A percentile compares a stretch with the other conserved stretches of the same genome.
Evolutionary conservation across 1,284 basidiomycete species (phyloP).

Genomic region (Rhodotorula sp.): DNA sequence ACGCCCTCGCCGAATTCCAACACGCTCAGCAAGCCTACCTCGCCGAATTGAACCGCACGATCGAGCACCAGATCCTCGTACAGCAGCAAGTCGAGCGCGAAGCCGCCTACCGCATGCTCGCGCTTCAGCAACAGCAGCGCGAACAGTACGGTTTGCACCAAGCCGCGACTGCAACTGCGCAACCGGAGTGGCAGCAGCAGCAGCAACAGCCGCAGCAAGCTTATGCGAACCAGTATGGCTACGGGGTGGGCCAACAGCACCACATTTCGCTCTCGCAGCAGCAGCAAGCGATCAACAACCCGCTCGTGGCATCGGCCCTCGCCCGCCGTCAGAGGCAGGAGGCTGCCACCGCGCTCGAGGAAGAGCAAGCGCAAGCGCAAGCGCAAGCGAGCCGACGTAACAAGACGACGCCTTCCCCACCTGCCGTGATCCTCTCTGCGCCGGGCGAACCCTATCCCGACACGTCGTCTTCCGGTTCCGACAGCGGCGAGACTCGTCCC

Average conservation of each 20-base stretch:
- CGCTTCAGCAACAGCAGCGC: constrained; percentile 3
- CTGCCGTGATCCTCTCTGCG: constrained; percentile 34
- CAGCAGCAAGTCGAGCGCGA: constrained; percentile 25
- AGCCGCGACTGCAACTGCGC: neutral
- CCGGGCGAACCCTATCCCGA: constrained; percentile 37
- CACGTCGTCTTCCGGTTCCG: constrained; percentile 27
- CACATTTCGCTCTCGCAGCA: neutral
- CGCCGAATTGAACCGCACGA: constrained; percentile 17
- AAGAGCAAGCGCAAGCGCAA: neutral
- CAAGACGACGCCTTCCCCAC: constrained; percentile 24
- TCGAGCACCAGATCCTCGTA: constrained; percentile 19
- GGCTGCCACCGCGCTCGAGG: neutral
- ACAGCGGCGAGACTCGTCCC: constrained; percentile 25
- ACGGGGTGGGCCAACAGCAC: neutral
- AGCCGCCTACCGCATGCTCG: constrained; percentile 11
- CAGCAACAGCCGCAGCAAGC: neutral
- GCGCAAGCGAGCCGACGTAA: neutral
- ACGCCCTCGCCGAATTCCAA: constrained; percentile 21
- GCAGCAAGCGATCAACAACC: constrained; percentile 16
- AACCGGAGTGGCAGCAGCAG: neutral
- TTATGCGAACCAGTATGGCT: no score
- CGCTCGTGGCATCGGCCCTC: constrained; percentile 32
- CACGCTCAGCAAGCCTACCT: constrained; percentile 23
- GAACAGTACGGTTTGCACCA: neutral
- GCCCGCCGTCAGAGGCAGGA: constrained; percentile 19